Evolutionary conservation across 2,329 filamentous ascomycete genomes (phyloP).

Genomic region (Dothistroma septosporum): DNA sequence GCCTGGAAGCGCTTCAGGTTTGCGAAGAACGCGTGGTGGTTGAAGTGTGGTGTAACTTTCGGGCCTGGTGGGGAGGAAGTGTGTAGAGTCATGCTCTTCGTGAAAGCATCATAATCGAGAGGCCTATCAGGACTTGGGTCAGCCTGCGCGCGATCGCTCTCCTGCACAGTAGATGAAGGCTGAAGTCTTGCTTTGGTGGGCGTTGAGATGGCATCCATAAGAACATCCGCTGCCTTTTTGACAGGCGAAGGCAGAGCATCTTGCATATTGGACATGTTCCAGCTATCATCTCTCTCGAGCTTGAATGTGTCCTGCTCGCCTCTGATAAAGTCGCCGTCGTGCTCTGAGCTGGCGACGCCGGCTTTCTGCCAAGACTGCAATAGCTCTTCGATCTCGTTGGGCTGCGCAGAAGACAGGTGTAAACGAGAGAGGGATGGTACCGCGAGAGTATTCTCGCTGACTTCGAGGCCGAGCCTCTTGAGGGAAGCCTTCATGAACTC

Average conservation of each 20-base stretch:
- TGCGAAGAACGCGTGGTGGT: conserved; percentile 73
- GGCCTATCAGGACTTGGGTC: conserved; percentile 50
- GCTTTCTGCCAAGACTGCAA: conserved; percentile 64
- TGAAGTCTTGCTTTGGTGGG: conserved; percentile 18
- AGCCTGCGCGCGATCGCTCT: conserved; percentile 29
- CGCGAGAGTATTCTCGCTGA: conserved; percentile 63
- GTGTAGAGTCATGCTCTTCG: conserved; percentile 72
- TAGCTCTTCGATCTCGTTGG: conserved; percentile 62
- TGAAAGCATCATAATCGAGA: conserved; percentile 63
- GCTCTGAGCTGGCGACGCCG: conserved; percentile 50
- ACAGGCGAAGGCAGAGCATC: conserved; percentile 20
- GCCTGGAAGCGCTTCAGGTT: conserved; percentile 65
- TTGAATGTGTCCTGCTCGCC: conserved; percentile 77
- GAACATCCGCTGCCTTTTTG: conserved; percentile 15
- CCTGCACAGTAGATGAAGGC: neutral
- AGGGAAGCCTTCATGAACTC: conserved; percentile 77
- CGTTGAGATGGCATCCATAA: conserved; percentile 9
- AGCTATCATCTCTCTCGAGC: conserved; percentile 57
- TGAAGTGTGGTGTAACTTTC: conserved; percentile 78
- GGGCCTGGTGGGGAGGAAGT: conserved; percentile 62
- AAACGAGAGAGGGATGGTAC: conserved; percentile 77
- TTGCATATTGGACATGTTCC: conserved; percentile 30
- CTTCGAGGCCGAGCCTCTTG: conserved; percentile 73
- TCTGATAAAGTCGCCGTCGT: conserved; percentile 66
- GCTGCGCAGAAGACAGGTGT: conserved; percentile 70